phyloP scores from a whole-genome alignment of 2,329 filamentous ascomycete genomes.

The Aspergillus sp. region DNA sequence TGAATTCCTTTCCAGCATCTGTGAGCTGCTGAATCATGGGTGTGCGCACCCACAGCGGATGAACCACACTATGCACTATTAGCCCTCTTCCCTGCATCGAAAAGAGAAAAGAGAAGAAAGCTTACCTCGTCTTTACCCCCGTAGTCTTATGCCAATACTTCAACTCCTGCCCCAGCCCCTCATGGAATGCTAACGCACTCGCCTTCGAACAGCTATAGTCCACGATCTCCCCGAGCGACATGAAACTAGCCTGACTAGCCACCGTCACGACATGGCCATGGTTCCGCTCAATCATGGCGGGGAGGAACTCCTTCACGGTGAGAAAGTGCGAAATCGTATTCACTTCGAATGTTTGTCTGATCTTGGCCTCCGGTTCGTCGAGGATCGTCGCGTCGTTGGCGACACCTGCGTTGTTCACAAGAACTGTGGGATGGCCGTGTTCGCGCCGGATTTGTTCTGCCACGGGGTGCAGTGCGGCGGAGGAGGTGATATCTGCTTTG shows the following conservation, averaged over 20 bases:
- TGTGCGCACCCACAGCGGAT: slow-evolving; percentile 51
- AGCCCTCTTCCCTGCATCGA: background rate
- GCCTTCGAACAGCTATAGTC: slow-evolving; percentile 58
- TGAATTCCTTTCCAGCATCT: slow-evolving; percentile 33
- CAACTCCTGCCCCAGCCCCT: slow-evolving; percentile 47
- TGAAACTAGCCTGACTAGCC: slow-evolving; percentile 55
- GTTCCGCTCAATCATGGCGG: slow-evolving; percentile 52
- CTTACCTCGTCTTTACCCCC: slow-evolving; percentile 42
- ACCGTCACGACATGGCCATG: slow-evolving; percentile 61
- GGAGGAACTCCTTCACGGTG: slow-evolving; percentile 55
- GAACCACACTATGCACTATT: slow-evolving; percentile 30
- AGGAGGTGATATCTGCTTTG: slow-evolving; percentile 40
- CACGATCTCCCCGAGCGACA: slow-evolving; percentile 50
- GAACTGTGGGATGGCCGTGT: slow-evolving; percentile 48
- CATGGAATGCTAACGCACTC: slow-evolving; percentile 56
- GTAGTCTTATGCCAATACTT: slow-evolving; percentile 38
- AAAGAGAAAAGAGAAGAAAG: background rate
- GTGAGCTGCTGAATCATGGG: slow-evolving; percentile 46
- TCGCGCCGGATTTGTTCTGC: slow-evolving; percentile 42
- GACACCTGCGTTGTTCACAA: slow-evolving; percentile 56
- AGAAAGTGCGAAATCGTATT: slow-evolving; percentile 56
- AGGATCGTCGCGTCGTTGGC: slow-evolving; percentile 51
- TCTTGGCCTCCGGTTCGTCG: slow-evolving; percentile 44
- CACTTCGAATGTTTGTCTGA: slow-evolving; percentile 54
- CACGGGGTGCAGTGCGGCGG: slow-evolving; percentile 32